Evolutionary conservation across 805 yeast species (phyloP).

Genomic region (Sungouiozyma ichnusensis): DNA sequence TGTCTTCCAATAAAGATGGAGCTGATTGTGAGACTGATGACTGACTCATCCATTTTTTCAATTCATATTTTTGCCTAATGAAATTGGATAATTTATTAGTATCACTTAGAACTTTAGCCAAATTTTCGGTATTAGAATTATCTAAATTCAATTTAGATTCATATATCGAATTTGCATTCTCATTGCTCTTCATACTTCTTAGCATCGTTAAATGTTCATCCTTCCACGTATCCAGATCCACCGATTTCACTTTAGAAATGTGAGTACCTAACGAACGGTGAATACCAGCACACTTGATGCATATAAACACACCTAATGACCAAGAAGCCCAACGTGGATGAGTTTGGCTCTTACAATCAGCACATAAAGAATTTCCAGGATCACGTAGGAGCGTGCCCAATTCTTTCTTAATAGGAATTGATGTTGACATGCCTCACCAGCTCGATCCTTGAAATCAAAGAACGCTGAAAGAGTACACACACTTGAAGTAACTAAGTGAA

Average conservation of each 20-base stretch:
- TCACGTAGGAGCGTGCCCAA: slow-evolving; percentile 68
- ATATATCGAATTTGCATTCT: slow-evolving; percentile 67
- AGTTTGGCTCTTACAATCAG: slow-evolving; percentile 79
- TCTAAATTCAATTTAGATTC: slow-evolving; percentile 47
- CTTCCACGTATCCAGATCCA: slow-evolving; percentile 93
- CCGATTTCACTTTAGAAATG: slow-evolving; percentile 83
- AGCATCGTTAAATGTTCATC: slow-evolving; percentile 79
- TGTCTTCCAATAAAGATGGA: background rate
- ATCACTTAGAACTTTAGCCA: slow-evolving; percentile 40
- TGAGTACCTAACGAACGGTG: slow-evolving; percentile 95
- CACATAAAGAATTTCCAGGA: slow-evolving; percentile 68
- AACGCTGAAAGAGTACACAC: too few species aligned
- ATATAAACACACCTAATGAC: slow-evolving; percentile 86
- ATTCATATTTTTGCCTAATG: slow-evolving; percentile 83
- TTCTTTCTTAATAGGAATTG: slow-evolving; percentile 34
- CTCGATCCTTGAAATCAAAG: background rate
- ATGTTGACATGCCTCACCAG: background rate
- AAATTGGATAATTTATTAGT: slow-evolving; percentile 78
- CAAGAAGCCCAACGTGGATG: slow-evolving; percentile 98
- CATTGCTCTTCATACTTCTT: slow-evolving; percentile 77
- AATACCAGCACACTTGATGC: slow-evolving; percentile 92
- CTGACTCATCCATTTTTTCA: slow-evolving; percentile 76
- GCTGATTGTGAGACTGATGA: background rate
- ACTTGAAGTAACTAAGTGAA: too few species aligned
- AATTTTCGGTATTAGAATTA: slow-evolving; percentile 31